Evolutionary conservation across 2,329 filamentous ascomycete species (phyloP).

Genomic region (Aspergillaceae sp.): DNA sequence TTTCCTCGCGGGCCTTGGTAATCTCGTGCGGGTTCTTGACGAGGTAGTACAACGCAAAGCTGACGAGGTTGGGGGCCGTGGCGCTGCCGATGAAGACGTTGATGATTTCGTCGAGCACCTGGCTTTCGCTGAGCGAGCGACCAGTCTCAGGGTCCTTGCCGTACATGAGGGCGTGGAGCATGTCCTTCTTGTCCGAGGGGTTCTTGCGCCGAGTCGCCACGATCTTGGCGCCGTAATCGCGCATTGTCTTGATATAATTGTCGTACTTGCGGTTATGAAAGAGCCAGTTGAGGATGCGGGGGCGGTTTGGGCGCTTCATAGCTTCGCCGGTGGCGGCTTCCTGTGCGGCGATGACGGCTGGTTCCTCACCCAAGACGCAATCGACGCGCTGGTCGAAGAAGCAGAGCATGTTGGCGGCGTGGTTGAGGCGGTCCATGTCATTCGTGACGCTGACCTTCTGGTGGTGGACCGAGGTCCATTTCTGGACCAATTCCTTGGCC

Average conservation of each 20-base stretch:
- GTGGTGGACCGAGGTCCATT: conserved; percentile 40
- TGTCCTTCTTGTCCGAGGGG: conserved; percentile 49
- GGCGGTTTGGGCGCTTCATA: conserved; percentile 47
- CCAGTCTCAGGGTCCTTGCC: conserved; percentile 55
- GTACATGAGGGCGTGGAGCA: conserved; percentile 53
- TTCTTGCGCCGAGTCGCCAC: conserved; percentile 48
- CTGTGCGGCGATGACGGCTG: conserved; percentile 47
- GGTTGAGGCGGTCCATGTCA: conserved; percentile 47
- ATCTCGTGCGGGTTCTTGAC: conserved; percentile 54
- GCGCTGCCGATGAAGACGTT: conserved; percentile 59
- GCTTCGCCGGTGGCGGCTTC: conserved; percentile 49
- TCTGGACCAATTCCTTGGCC: conserved; percentile 42
- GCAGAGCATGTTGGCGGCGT: conserved; percentile 44
- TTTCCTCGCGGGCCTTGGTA: conserved; percentile 56
- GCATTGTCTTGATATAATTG: conserved; percentile 45
- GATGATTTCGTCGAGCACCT: conserved; percentile 60
- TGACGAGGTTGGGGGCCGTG: conserved; percentile 59
- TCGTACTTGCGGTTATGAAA: conserved; percentile 48
- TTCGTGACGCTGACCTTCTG: conserved; percentile 39
- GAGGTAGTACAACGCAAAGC: conserved; percentile 58
- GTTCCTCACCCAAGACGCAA: conserved; percentile 39
- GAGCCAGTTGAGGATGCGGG: conserved; percentile 45
- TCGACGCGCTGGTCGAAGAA: conserved; percentile 47
- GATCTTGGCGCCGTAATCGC: conserved; percentile 48
- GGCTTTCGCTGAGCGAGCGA: conserved; percentile 48